These are phyloP conservation scores for Leccinum ochraceum DNA, from an alignment of 768 basidiomycete species.

Conservation along the genomic window DNA sequence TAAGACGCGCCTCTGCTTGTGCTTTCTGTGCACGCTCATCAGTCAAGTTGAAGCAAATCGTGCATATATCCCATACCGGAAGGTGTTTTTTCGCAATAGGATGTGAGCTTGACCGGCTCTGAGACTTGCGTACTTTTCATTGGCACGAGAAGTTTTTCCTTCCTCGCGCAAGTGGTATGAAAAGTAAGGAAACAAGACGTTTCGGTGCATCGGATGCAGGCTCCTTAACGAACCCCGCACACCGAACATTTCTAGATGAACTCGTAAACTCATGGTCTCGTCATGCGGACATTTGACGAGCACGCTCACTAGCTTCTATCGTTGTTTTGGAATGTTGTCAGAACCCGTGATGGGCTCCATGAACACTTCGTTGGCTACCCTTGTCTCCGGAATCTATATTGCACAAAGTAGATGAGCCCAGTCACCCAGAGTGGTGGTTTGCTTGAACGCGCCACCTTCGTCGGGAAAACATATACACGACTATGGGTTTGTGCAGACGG, in stretches of 20 bases:
- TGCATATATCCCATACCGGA: constrained; percentile 54
- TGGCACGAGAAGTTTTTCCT: constrained; percentile 78
- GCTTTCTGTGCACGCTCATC: constrained; percentile 50
- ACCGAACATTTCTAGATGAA: constrained; percentile 56
- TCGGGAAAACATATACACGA: constrained; percentile 97
- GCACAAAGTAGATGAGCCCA: constrained; percentile 98
- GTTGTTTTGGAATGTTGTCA: constrained; percentile 81
- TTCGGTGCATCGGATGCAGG: constrained; percentile 96
- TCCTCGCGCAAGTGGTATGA: constrained; percentile 92
- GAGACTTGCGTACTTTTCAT: constrained; percentile 83
- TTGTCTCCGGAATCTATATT: constrained; percentile 95
- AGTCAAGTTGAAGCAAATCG: not conserved
- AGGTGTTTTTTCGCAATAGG: constrained; percentile 89
- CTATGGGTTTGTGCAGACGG: constrained; percentile 39
- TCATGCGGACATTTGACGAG: not conserved
- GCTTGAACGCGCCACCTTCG: constrained; percentile 98
- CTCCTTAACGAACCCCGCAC: constrained; percentile 66
- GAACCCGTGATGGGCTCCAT: constrained; percentile 97
- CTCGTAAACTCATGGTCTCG: constrained; percentile 13
- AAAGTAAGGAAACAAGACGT: constrained; percentile 90
- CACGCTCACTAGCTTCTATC: constrained; percentile 90
- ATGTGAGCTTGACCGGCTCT: constrained; percentile 71
- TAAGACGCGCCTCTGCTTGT: constrained; percentile 63
- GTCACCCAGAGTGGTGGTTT: constrained; percentile 77
- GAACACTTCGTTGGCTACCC: constrained; percentile 91